A percentile compares a stretch with the other conserved stretches of the same genome.
These are phyloP conservation scores for Solanum gandarillasii DNA, from an alignment of 257 asterid species.

Conservation along the genomic window DNA sequence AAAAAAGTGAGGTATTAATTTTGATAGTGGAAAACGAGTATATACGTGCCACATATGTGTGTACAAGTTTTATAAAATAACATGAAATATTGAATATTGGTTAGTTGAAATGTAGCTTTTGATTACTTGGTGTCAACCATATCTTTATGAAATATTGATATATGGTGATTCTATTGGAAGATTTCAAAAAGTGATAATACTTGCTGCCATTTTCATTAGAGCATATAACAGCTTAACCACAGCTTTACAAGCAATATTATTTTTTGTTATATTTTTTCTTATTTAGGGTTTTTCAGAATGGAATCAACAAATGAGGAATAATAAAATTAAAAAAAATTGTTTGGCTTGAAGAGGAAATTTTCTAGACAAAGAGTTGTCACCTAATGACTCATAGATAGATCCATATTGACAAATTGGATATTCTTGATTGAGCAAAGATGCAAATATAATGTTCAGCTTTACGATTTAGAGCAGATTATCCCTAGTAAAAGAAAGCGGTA, in stretches of 20 bases:
- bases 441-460: neutral
- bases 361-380: conserved; percentile 29
- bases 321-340: neutral
- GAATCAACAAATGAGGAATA: neutral
- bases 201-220: neutral
- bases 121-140: neutral
- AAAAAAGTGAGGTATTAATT: neutral
- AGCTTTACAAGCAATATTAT: conserved; percentile 1
- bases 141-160: neutral
- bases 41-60: neutral
- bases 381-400: conserved; percentile 6
- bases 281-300: neutral
- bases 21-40: neutral
- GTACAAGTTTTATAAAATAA: neutral
- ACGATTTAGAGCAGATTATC: neutral
- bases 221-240: conserved; percentile 17
- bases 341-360: conserved; percentile 2
- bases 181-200: neutral
- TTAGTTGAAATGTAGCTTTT: conserved; percentile 1
- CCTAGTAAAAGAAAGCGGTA: accelerated
- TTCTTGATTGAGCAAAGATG: neutral
- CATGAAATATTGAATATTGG: neutral
- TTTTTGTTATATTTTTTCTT: neutral
- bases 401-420: neutral
- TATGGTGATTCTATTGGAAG: neutral